Conservation (phyloP, 2,329 filamentous ascomycete genomes). For the Colletotrichum sp. region DNA sequence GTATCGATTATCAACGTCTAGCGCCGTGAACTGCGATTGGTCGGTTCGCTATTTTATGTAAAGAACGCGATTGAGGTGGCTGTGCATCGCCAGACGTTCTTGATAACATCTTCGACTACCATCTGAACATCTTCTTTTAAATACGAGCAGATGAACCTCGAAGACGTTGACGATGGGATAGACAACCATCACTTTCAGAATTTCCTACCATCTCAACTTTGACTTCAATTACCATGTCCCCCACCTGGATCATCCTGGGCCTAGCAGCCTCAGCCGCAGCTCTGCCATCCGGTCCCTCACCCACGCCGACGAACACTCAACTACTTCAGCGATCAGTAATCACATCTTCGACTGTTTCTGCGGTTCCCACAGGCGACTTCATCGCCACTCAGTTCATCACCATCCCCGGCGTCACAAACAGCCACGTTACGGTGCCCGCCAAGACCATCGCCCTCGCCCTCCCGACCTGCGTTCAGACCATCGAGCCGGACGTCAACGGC, state of each 20-base stretch:
- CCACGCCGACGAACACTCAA: background rate
- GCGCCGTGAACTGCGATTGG: background rate
- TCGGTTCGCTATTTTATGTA: background rate
- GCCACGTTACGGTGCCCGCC: slow-evolving; percentile 28
- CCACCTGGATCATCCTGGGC: background rate
- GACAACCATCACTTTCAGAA: background rate
- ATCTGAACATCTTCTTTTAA: background rate
- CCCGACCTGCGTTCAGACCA: slow-evolving; percentile 40
- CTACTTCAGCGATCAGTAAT: background rate
- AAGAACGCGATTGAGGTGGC: background rate
- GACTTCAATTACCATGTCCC: background rate
- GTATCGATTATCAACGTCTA: background rate
- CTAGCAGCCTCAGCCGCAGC: background rate
- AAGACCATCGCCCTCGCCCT: slow-evolving; percentile 33
- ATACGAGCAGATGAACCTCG: background rate
- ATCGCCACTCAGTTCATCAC: slow-evolving; percentile 32
- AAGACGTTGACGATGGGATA: background rate
- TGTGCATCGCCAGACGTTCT: background rate
- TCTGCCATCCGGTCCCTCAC: background rate
- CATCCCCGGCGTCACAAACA: slow-evolving; percentile 29
- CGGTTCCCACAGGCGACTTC: slow-evolving; percentile 21
- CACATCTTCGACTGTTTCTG: background rate
- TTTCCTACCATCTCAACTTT: background rate
- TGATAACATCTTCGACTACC: background rate
- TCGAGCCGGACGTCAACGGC: slow-evolving; percentile 35